These are phyloP conservation scores for Pythium oligandrum DNA, from an alignment of 352 stramenopile genomes.

Conservation along the genomic window DNA sequence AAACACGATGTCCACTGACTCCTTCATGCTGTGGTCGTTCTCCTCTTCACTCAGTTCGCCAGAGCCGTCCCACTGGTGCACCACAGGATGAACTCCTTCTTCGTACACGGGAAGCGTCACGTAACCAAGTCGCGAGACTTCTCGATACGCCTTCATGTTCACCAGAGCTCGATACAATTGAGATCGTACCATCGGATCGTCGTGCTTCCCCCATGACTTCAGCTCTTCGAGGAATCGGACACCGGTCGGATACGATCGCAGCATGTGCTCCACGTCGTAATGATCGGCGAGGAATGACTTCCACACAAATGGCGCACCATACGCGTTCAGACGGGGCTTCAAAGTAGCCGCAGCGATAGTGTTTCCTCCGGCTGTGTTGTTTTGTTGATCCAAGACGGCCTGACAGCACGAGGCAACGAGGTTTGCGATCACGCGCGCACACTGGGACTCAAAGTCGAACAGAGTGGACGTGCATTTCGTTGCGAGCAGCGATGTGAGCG, in stretches of 20 bases:
- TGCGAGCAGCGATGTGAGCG: conserved; percentile 52
- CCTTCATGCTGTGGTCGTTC: not conserved
- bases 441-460: conserved; percentile 49
- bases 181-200: conserved; percentile 70
- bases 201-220: conserved; percentile 27
- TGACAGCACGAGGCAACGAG: conserved; percentile 50
- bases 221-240: conserved; percentile 37
- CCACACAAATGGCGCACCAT: conserved; percentile 5
- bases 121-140: conserved; percentile 28
- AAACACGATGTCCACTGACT: conserved; percentile 66
- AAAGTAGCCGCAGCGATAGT: not conserved
- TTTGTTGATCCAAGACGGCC: conserved; percentile 18
- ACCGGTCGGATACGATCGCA: conserved; percentile 39
- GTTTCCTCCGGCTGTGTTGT: not conserved
- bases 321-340: not conserved
- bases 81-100: conserved; percentile 77
- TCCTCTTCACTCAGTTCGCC: not conserved
- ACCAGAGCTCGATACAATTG: conserved; percentile 66
- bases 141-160: conserved; percentile 59
- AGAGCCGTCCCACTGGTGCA: conserved; percentile 15
- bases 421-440: conserved; percentile 75
- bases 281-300: conserved; percentile 33
- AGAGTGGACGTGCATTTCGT: conserved; percentile 22
- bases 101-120: conserved; percentile 50
- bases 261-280: conserved; percentile 47